A percentile compares a stretch with the other conserved stretches of the same genome.
phyloP scores from a whole-genome alignment of 2,329 filamentous ascomycete genomes.

The Aspergillus fructus region DNA sequence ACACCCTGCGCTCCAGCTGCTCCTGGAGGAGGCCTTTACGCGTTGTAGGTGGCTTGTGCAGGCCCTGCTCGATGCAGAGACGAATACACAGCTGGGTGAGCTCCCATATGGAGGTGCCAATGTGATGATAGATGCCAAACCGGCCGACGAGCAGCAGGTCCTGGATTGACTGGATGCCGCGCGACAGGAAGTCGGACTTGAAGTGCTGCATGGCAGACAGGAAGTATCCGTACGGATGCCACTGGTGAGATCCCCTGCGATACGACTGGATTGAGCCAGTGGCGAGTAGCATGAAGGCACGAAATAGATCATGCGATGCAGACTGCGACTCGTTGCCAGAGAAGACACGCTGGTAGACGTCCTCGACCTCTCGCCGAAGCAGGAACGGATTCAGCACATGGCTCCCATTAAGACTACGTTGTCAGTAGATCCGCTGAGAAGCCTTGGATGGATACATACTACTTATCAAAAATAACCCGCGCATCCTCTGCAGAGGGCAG shows the following conservation, averaged over 20 bases:
- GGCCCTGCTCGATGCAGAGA: conserved; percentile 41
- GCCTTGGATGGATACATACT: conserved; percentile 11
- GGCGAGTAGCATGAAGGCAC: conserved; percentile 40
- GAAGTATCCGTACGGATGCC: conserved; percentile 45
- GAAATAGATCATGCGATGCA: conserved; percentile 33
- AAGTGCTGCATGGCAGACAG: conserved; percentile 37
- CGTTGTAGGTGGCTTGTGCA: conserved; percentile 25
- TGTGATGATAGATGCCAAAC: conserved; percentile 47
- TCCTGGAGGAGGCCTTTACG: conserved; percentile 27
- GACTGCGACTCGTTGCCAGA: neutral
- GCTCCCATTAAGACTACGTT: conserved; percentile 13
- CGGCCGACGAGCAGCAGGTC: conserved; percentile 42
- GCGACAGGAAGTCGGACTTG: conserved; percentile 29
- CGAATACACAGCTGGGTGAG: conserved; percentile 42
- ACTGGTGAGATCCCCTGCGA: conserved; percentile 27
- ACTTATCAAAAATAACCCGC: conserved; percentile 19
- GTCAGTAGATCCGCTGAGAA: neutral
- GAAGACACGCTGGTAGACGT: conserved; percentile 22
- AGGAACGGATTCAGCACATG: conserved; percentile 29
- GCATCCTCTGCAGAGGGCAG: conserved; percentile 16
- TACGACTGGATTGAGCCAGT: conserved; percentile 38
- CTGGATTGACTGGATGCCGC: conserved; percentile 38
- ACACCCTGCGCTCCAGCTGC: conserved; percentile 42
- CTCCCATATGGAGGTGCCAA: conserved; percentile 45
- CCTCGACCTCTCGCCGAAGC: conserved; percentile 24